Base-by-base conservation (phyloP, 345 rosid genomes). In the Bretschneidera sinensis region DNA sequence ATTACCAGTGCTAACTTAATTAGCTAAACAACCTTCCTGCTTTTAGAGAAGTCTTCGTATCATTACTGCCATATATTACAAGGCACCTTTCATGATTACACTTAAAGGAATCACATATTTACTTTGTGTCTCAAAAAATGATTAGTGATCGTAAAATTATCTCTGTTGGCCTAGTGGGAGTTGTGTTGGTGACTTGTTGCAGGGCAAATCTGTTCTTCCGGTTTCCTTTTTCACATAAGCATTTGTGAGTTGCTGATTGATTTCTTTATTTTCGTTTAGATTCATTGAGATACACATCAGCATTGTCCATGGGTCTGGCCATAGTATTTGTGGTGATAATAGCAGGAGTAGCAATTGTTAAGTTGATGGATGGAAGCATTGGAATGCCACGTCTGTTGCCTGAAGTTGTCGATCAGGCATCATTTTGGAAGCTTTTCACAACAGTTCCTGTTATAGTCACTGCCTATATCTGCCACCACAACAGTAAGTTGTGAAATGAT, bases 381-480 rank as follows among this genome's bases (percentile, higher is more conserved):
- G 57, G 64, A 52, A 68, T 79, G 80, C 88, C 86, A 9, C 76
- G 64, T 19, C 53, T 85, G 63, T 64, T 77, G 76, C 86, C 92
- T 9, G 18, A 77, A 64, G 68, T 83, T 22, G 69, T 25, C 0
- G 73, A 76, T 23, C 86, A 83, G 70, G 80, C 79, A 16, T 79
- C 86, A 1, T 83, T 83, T 65, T 83, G 92, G 88, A 81, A 79
- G 78, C 83, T 86, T 55, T 86, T 81, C 58, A 86, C 88, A 11
- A 67, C 85, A 16, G 68, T 81, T 21, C 89, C 89, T 43, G 68
- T 83, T 33, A 5, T 86, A 15, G 89, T 86, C 65, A 83, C 92
- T 43, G 85, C 89, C 56, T 86, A 70, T 66, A 79, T 83, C 61
- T 86, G 92, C 70, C 92, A 86, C 72, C 87, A 83, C 54, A 86